Conservation (phyloP, 805 yeast genomes). For the Wickerhamiella siamensis region DNA sequence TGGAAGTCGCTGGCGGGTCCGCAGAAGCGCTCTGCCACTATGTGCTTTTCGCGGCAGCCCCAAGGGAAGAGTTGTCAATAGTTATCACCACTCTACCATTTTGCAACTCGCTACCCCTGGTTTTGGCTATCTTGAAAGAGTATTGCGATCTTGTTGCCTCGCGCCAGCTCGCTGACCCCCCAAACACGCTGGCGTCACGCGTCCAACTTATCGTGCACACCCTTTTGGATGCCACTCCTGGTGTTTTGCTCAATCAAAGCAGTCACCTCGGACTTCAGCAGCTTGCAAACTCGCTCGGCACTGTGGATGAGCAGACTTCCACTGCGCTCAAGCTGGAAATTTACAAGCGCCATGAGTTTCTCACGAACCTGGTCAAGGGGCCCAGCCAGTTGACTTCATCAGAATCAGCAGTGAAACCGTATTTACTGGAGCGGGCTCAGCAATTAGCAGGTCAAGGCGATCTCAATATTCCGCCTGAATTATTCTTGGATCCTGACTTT, state of each 20-base stretch:
- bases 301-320: slow-evolving; percentile 38
- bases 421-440: slow-evolving; percentile 2
- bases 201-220: slow-evolving; percentile 40
- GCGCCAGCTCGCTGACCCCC: slow-evolving; percentile 2
- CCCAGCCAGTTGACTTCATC: slow-evolving; percentile 1
- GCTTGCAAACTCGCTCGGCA: slow-evolving; percentile 33
- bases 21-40: slow-evolving; percentile 68
- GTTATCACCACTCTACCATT: slow-evolving; percentile 1
- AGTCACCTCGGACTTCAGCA: slow-evolving; percentile 44
- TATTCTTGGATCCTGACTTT: slow-evolving; percentile 38
- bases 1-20: slow-evolving; percentile 39
- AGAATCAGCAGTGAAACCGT: slow-evolving; percentile 1
- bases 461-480: slow-evolving; percentile 25
- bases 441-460: slow-evolving; percentile 5
- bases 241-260: slow-evolving; percentile 52
- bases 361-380: slow-evolving; percentile 24
- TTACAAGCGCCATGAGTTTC: slow-evolving; percentile 34
- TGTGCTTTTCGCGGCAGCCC: slow-evolving; percentile 39
- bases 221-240: slow-evolving; percentile 45
- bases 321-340: slow-evolving; percentile 39
- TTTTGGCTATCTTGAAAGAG: slow-evolving; percentile 2
- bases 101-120: background rate
- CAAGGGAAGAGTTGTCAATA: slow-evolving; percentile 3
- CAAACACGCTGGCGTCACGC: slow-evolving; percentile 32
- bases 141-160: slow-evolving; percentile 14